Base-by-base conservation (phyloP, 345 rosid species). In the Acer campestre region DNA sequence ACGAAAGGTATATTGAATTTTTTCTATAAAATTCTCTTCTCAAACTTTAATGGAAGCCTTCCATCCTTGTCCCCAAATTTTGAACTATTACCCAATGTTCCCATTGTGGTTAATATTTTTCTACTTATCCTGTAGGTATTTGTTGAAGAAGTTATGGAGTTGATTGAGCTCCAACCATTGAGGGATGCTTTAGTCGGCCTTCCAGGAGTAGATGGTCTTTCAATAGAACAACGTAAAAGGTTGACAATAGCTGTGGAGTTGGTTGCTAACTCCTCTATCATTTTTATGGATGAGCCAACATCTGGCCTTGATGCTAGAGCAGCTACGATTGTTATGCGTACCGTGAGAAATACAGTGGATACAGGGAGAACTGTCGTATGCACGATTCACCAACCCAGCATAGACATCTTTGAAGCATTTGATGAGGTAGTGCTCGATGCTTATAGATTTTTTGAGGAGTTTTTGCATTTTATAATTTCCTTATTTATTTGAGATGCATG, bases 291-390 rank as follows among this genome's bases (percentile, higher is more conserved):
- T 62, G 98, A 94, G 73, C 98, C 98, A 10, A 92, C 98, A 18
- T 90, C 98, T 67, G 98, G 98, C 63, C 97, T 94, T 72, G 97
- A 92, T 85, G 97, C 98, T 16, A 86, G 98, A 87, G 97, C 97
- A 44, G 98, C 98, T 0, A 97, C 98, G 7, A 91, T 94, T 76
- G 98, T 94, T 74, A 93, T 94, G 97, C 93, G 98, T 1, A 90
- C 98, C 0, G 97, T 94, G 40, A 93, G 98, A 78, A 92, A 94
- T 71, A 94, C 98, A 0, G 98, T 89, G 55, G 98, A 94, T 76
- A 94, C 98, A 0, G 98, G 97, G 25, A 94, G 98, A 85, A 94
- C 98, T 14, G 93, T 94, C 8, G 93, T 94, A 56, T 92, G 98
- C 84, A 94, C 98, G 58, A 94, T 94, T 88, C 98, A 94, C 80